A percentile compares a stretch with the other conserved stretches of the same genome.
Conservation (phyloP, 176 grass and related monocot genomes). For the Zizania latifolia region DNA sequence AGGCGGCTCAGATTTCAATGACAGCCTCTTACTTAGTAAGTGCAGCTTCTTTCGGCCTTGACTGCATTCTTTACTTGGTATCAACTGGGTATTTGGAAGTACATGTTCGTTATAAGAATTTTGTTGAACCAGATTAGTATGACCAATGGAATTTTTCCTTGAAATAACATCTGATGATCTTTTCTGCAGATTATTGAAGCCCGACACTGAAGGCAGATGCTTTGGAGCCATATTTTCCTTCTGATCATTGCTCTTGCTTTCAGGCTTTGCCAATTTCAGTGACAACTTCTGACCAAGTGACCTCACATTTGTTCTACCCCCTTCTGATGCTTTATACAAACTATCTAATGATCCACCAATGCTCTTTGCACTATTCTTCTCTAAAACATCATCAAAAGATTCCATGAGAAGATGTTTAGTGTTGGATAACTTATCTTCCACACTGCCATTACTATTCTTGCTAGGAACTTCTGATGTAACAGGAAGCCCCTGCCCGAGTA, state of each 20-base stretch:
- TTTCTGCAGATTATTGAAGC: conserved; percentile 24
- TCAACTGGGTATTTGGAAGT: conserved; percentile 6
- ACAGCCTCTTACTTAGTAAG: conserved; percentile 34
- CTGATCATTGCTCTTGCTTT: conserved; percentile 31
- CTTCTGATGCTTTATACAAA: conserved; percentile 21
- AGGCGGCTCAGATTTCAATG: conserved; percentile 32
- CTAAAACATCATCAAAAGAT: conserved; percentile 27
- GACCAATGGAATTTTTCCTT: conserved; percentile 3
- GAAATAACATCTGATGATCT: conserved; percentile 23
- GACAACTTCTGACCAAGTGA: conserved; percentile 27
- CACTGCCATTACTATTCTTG: neutral
- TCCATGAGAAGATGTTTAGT: neutral
- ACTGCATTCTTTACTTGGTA: conserved; percentile 30
- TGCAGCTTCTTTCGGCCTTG: conserved; percentile 32
- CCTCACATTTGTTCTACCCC: conserved; percentile 32
- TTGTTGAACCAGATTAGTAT: conserved; percentile 18
- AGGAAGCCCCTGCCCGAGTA: conserved; percentile 9
- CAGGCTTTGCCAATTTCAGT: conserved; percentile 27
- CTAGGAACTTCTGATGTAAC: conserved; percentile 18
- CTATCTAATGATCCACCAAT: conserved; percentile 2
- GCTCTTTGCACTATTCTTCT: conserved; percentile 13
- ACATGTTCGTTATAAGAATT: neutral
- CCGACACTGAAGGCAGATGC: neutral
- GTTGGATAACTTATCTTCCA: neutral
- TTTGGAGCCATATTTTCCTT: conserved; percentile 50